Evolutionary conservation across 306 rosid species (phyloP).

Genomic region (Malus orientalis): DNA sequence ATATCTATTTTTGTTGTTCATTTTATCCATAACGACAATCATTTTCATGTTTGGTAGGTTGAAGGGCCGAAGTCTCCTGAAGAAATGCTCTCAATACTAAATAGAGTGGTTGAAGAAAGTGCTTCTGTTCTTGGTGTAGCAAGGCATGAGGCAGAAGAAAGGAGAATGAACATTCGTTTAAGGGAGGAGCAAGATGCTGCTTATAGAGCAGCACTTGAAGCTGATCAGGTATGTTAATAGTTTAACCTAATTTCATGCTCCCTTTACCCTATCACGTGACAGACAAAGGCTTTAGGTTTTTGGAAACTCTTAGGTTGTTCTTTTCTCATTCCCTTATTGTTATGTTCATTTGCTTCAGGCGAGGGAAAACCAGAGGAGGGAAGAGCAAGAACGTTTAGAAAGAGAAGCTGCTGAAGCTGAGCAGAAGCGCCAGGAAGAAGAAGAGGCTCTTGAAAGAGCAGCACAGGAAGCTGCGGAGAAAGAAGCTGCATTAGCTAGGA

Average conservation of each 20-base stretch:
- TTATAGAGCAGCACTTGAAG: constrained; percentile 94
- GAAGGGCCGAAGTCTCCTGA: constrained; percentile 87
- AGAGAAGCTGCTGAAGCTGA: constrained; percentile 98
- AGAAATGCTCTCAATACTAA: constrained; percentile 69
- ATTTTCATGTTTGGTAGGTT: constrained; percentile 43
- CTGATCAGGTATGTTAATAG: constrained; percentile 75
- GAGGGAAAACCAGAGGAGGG: constrained; percentile 82
- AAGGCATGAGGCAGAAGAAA: constrained; percentile 90
- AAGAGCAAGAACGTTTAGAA: constrained; percentile 86
- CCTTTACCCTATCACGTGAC: constrained; percentile 2
- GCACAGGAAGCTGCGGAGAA: constrained; percentile 84
- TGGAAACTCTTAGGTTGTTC: not conserved
- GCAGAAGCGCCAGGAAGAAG: constrained; percentile 77
- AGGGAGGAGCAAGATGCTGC: constrained; percentile 99
- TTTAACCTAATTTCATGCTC: not conserved
- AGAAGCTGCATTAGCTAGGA: constrained; percentile 69
- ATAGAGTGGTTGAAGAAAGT: constrained; percentile 91
- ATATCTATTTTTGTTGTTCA: not conserved
- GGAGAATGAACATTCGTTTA: constrained; percentile 57
- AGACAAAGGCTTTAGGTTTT: constrained; percentile 6
- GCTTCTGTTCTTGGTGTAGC: constrained; percentile 75
- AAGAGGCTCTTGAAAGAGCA: constrained; percentile 83
- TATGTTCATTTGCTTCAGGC: constrained; percentile 45
- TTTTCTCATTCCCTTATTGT: constrained; percentile 16
- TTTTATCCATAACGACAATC: not conserved